Conservation (phyloP, 352 stramenopile species). For the Phytophthora cajani region DNA sequence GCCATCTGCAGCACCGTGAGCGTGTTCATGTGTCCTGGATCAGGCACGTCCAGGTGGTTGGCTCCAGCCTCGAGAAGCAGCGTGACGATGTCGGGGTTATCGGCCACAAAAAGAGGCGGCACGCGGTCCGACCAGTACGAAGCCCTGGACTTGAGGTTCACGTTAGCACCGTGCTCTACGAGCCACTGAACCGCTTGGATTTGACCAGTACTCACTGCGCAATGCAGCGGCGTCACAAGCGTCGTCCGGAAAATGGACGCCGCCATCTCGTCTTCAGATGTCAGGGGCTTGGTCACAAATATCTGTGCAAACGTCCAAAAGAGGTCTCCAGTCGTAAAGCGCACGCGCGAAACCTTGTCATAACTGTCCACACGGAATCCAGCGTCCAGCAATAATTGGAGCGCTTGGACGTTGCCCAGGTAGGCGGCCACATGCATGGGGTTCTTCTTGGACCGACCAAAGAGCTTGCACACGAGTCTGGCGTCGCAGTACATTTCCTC, state of each 20-base stretch:
- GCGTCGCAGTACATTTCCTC: conserved; percentile 69
- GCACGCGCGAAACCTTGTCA: conserved; percentile 78
- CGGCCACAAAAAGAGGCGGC: conserved; percentile 72
- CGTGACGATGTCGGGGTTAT: conserved; percentile 70
- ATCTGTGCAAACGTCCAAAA: conserved; percentile 80
- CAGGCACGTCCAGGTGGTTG: conserved; percentile 73
- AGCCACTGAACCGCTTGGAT: conserved; percentile 65
- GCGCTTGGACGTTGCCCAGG: conserved; percentile 67
- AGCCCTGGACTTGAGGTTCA: conserved; percentile 68
- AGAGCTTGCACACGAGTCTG: conserved; percentile 55
- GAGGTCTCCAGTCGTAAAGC: conserved; percentile 79
- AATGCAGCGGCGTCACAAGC: conserved; percentile 73
- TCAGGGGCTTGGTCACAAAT: conserved; percentile 59
- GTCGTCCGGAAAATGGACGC: conserved; percentile 75
- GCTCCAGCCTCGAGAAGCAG: conserved; percentile 67
- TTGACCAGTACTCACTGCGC: conserved; percentile 69
- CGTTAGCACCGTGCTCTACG: conserved; percentile 56
- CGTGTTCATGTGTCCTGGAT: conserved; percentile 74
- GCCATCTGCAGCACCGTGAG: conserved; percentile 72
- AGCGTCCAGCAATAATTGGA: conserved; percentile 57
- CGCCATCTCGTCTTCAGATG: conserved; percentile 54
- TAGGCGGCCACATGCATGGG: conserved; percentile 79
- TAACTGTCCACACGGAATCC: conserved; percentile 70
- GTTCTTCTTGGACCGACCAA: conserved; percentile 82
- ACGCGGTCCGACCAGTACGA: conserved; percentile 72